Percentiles rank a stretch among this genome's conserved stretches.
phyloP scores from a whole-genome alignment of 1,284 basidiomycete species.

The Ustilago bromivora region DNA sequence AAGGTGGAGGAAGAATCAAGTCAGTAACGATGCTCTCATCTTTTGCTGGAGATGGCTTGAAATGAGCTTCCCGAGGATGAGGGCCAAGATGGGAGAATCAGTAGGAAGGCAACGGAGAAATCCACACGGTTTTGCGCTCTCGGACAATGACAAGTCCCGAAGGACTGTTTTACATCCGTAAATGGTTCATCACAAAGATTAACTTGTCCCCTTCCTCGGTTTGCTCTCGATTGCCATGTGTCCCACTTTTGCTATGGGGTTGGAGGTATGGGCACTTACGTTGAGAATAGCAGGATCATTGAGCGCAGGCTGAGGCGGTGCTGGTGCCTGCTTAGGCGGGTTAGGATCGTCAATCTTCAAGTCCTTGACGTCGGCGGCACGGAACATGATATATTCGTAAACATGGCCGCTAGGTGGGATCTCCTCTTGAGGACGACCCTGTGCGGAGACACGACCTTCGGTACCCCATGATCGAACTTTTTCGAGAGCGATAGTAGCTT shows the following conservation, averaged over 20 bases:
- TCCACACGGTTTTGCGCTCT: constrained; percentile 81
- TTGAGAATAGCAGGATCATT: constrained; percentile 64
- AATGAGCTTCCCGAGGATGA: constrained; percentile 9
- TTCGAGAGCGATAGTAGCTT: constrained; percentile 85
- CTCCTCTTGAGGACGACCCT: constrained; percentile 71
- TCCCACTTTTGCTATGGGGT: neutral
- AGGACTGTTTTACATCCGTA: constrained; percentile 77
- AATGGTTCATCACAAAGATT: constrained; percentile 70
- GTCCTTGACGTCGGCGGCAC: constrained; percentile 71
- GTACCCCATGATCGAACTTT: constrained; percentile 92
- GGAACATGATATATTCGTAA: constrained; percentile 74
- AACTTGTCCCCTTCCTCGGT: neutral
- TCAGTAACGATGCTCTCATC: constrained; percentile 9
- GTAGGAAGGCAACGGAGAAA: constrained; percentile 81
- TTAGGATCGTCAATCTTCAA: constrained; percentile 70
- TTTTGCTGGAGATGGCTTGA: neutral
- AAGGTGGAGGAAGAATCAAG: neutral
- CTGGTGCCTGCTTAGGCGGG: constrained; percentile 45
- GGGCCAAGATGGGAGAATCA: constrained; percentile 69
- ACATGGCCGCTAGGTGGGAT: constrained; percentile 69
- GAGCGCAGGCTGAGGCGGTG: constrained; percentile 42
- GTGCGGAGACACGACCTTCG: constrained; percentile 76
- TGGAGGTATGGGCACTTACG: constrained; percentile 42
- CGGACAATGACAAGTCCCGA: constrained; percentile 73
- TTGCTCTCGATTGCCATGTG: neutral